Conservation (phyloP, 2,329 filamentous ascomycete species). For the Fonsecaea multimorphosa region DNA sequence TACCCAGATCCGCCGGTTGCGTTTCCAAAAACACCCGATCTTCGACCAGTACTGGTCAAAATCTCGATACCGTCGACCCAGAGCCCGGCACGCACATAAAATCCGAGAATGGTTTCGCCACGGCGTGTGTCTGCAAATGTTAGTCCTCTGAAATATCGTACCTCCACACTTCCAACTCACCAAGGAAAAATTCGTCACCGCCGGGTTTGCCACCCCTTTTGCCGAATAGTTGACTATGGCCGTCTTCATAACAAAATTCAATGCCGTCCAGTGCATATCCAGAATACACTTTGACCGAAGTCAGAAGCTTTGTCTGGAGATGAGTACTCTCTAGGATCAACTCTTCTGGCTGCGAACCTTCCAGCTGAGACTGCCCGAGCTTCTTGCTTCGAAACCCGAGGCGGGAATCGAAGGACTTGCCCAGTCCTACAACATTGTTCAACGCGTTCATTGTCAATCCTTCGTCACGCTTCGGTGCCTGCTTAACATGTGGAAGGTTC, state of each 20-base stretch:
- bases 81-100: constrained; percentile 76
- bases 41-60: constrained; percentile 84
- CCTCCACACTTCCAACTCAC: constrained; percentile 55
- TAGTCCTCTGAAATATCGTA: constrained; percentile 28
- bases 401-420: constrained; percentile 51
- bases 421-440: constrained; percentile 34
- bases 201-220: constrained; percentile 73
- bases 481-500: constrained; percentile 71
- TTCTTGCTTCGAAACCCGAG: constrained; percentile 76
- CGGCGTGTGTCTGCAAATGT: constrained; percentile 71
- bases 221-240: constrained; percentile 83
- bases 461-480: constrained; percentile 38
- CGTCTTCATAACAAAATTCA: constrained; percentile 92
- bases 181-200: constrained; percentile 76
- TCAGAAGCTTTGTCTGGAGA: constrained; percentile 74
- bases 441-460: constrained; percentile 39
- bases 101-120: constrained; percentile 86
- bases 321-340: constrained; percentile 74
- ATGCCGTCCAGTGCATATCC: constrained; percentile 80
- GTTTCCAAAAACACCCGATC: constrained; percentile 85
- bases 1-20: constrained; percentile 79
- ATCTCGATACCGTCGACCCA: constrained; percentile 92
- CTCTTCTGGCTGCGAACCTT: constrained; percentile 72
- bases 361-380: constrained; percentile 73
- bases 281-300: constrained; percentile 76